phyloP scores from a whole-genome alignment of 2,329 filamentous ascomycete genomes.

The Fusarium staphyleae region DNA sequence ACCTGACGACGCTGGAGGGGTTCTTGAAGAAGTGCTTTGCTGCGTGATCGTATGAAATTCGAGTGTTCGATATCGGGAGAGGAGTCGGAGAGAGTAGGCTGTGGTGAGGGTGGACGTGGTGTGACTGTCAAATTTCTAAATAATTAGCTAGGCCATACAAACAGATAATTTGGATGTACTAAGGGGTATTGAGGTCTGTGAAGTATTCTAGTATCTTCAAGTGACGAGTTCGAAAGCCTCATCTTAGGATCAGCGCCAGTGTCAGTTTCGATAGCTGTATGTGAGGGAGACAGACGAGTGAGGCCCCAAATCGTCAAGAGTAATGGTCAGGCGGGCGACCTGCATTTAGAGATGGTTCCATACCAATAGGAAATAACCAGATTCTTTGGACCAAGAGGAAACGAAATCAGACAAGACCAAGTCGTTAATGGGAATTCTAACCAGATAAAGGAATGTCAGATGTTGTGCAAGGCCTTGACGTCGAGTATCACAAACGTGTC shows the following conservation, averaged over 20 bases:
- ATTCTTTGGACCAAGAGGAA: background rate
- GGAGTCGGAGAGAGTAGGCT: background rate
- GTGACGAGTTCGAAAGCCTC: too few relatives aligned
- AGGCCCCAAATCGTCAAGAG: too few relatives aligned
- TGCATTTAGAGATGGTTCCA: too few relatives aligned
- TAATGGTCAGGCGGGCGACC: too few relatives aligned
- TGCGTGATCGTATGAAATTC: slow-evolving; percentile 1
- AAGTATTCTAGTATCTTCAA: too few relatives aligned
- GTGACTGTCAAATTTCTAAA: background rate
- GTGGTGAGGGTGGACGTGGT: background rate
- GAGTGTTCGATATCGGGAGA: background rate
- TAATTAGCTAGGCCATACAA: background rate
- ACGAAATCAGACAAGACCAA: background rate
- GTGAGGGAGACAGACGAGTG: too few relatives aligned
- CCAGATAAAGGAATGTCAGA: background rate
- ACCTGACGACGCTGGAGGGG: slow-evolving; percentile 36
- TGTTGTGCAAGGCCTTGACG: background rate
- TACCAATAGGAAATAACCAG: too few relatives aligned
- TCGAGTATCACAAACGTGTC: background rate
- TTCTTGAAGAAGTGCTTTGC: slow-evolving; percentile 39
- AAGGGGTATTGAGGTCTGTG: too few relatives aligned
- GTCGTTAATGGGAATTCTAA: background rate
- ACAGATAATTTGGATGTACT: too few relatives aligned
- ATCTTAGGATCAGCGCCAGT: too few relatives aligned
- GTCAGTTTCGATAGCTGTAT: too few relatives aligned